These are phyloP conservation scores for Venturiaceae sp. DNA, from an alignment of 2,329 filamentous ascomycete genomes.

Conservation along the genomic window DNA sequence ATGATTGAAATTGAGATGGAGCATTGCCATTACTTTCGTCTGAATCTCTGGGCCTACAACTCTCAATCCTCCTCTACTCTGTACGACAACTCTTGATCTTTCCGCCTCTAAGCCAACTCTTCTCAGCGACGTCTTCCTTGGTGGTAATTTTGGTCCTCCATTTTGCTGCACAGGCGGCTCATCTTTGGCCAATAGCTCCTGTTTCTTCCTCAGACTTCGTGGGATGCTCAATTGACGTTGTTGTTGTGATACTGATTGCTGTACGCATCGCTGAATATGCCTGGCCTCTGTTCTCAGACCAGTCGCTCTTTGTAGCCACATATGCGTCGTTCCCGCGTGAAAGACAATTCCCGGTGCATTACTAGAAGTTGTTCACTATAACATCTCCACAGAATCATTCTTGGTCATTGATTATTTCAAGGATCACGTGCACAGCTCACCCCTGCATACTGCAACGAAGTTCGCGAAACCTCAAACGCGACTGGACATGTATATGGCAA, in stretches of 20 bases:
- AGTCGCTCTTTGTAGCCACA: background rate
- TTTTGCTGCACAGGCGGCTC: background rate
- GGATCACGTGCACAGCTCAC: background rate
- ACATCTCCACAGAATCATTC: background rate
- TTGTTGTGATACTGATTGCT: background rate
- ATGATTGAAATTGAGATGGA: background rate
- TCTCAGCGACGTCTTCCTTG: constrained; percentile 65
- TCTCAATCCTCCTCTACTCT: constrained; percentile 30
- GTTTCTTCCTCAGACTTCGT: background rate
- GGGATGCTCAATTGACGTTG: background rate
- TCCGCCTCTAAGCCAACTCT: constrained; percentile 83
- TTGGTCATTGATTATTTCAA: background rate
- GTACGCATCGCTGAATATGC: background rate
- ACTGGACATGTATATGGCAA: background rate
- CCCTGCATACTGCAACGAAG: background rate
- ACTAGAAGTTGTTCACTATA: background rate
- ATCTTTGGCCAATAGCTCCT: background rate
- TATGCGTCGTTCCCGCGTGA: background rate
- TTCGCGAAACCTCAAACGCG: background rate
- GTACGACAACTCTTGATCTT: constrained; percentile 44
- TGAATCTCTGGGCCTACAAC: constrained; percentile 36
- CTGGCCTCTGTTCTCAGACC: background rate
- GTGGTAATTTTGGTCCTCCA: constrained; percentile 24
- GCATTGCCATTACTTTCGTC: constrained; percentile 25
- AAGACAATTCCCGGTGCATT: background rate